These are phyloP conservation scores for Coriaria nepalensis DNA, from an alignment of 306 rosid genomes.

Conservation along the genomic window DNA sequence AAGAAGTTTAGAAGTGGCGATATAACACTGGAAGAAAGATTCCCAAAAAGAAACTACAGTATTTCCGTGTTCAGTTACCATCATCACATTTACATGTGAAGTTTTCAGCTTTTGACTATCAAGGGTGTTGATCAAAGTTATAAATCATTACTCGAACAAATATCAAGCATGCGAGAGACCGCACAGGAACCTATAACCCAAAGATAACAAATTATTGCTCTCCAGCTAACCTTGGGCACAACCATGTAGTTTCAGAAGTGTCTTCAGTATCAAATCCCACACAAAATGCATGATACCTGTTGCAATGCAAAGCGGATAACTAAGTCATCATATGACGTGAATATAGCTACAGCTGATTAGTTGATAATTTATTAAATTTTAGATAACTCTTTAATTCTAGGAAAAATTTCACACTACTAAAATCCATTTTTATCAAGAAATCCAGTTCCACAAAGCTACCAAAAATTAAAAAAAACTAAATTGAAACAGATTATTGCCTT, in stretches of 20 bases:
- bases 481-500: conserved; percentile 9
- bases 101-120: too few relatives aligned
- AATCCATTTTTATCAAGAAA: neutral
- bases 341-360: too few relatives aligned
- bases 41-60: conserved; percentile 4
- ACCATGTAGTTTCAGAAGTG: conserved; percentile 73
- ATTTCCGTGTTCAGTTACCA: conserved; percentile 4
- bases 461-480: neutral
- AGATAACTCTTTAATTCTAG: too few relatives aligned
- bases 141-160: too few relatives aligned
- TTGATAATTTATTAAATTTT: too few relatives aligned
- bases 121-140: conserved; percentile 1
- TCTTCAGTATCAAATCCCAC: conserved; percentile 87
- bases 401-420: too few relatives aligned
- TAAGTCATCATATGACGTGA: too few relatives aligned
- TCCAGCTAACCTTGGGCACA: conserved; percentile 81
- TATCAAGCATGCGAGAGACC: neutral
- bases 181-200: conserved; percentile 8
- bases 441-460: neutral
- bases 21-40: neutral
- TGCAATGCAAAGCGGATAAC: conserved; percentile 18
- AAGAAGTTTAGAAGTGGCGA: too few relatives aligned
- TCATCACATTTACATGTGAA: too few relatives aligned
- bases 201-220: conserved; percentile 9
- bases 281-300: conserved; percentile 97